Evolutionary conservation across 441 rosid genomes (phyloP).

Genomic region (Aquilaria agallochum): DNA sequence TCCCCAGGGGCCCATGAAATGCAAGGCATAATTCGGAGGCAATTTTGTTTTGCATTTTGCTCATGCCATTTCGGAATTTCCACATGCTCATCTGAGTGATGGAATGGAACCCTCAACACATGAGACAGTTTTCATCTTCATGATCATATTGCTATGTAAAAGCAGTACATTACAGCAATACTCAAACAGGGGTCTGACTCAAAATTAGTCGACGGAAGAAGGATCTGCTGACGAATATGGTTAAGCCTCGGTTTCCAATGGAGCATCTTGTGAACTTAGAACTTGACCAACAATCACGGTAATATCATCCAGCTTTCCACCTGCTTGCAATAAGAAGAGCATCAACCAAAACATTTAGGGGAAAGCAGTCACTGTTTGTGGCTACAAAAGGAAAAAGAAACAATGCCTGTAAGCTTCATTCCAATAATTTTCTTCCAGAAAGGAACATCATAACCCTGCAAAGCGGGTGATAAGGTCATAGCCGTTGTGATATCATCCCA

Average conservation of each 20-base stretch:
- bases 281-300: slow-evolving; percentile 81
- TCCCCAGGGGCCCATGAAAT: too few relatives aligned
- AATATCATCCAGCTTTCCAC: slow-evolving; percentile 90
- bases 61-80: too few relatives aligned
- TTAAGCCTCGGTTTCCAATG: background rate
- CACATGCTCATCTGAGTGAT: too few relatives aligned
- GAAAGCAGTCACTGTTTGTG: background rate
- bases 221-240: too few relatives aligned
- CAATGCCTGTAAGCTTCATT: slow-evolving; percentile 69
- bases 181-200: too few relatives aligned
- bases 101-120: too few relatives aligned
- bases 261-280: slow-evolving; percentile 19
- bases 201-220: too few relatives aligned
- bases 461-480: slow-evolving; percentile 1
- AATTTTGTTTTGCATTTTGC: too few relatives aligned
- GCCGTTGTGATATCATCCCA: background rate
- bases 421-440: slow-evolving; percentile 76
- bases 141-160: too few relatives aligned
- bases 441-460: slow-evolving; percentile 78
- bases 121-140: too few relatives aligned
- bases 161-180: too few relatives aligned
- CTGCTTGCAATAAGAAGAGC: slow-evolving; percentile 25
- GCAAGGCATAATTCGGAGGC: too few relatives aligned
- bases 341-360: background rate
- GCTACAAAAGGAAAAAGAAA: background rate